A percentile compares a stretch with the other conserved stretches of the same genome.
phyloP scores from a whole-genome alignment of 1,284 basidiomycete species.

The Melampsora americana region DNA sequence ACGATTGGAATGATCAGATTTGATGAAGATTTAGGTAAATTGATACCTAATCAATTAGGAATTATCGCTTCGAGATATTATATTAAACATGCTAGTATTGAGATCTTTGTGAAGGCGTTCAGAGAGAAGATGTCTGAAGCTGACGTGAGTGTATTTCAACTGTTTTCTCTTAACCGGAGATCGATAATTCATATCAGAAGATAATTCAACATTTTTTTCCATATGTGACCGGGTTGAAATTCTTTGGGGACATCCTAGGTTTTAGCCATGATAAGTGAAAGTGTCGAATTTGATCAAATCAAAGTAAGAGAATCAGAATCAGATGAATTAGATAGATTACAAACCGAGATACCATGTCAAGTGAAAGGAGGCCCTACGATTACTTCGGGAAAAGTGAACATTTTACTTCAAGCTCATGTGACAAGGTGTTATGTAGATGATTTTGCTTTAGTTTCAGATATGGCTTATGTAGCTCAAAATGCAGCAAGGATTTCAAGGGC shows the following conservation, averaged over 20 bases:
- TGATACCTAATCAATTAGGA: conserved; percentile 80
- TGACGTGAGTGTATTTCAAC: conserved; percentile 76
- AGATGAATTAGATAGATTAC: conserved; percentile 74
- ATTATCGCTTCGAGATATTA: conserved; percentile 96
- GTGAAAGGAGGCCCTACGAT: conserved; percentile 95
- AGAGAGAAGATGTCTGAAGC: conserved; percentile 86
- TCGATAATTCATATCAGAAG: conserved; percentile 58
- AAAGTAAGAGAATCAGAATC: conserved; percentile 86
- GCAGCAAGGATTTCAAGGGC: conserved; percentile 90
- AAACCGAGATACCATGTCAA: conserved; percentile 69
- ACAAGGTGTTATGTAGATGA: conserved; percentile 79
- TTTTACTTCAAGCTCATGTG: conserved; percentile 87
- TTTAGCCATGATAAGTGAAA: conserved; percentile 52
- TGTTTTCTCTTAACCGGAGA: conserved; percentile 87
- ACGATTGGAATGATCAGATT: conserved; percentile 79
- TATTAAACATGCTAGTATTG: conserved; percentile 79
- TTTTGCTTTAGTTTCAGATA: conserved; percentile 94
- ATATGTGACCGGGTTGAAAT: neutral
- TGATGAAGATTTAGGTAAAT: conserved; percentile 64
- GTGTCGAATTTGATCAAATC: conserved; percentile 76
- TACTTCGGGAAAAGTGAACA: conserved; percentile 92
- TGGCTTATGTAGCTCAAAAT: conserved; percentile 83
- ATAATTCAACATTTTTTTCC: conserved; percentile 49
- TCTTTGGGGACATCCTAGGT: conserved; percentile 45
- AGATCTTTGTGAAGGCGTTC: conserved; percentile 82